Evolutionary conservation across 2,329 filamentous ascomycete species (phyloP).

Genomic region (Paecilomyces formosus): DNA sequence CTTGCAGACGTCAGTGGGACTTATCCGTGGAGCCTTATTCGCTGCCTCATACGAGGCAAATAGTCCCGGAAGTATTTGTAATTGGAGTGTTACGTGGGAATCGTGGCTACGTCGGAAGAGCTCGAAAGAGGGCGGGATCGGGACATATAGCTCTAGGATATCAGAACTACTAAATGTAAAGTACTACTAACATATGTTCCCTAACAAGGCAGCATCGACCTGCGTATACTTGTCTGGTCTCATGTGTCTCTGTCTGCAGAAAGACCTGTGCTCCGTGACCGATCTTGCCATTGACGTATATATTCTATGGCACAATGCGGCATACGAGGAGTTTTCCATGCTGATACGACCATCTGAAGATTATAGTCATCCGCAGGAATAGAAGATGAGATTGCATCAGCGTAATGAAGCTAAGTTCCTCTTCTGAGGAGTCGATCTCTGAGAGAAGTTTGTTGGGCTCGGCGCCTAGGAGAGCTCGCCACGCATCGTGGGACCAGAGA

Average conservation of each 20-base stretch:
- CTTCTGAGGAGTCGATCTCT: neutral
- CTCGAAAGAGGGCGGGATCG: neutral
- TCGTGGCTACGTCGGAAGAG: neutral
- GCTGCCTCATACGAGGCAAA: neutral
- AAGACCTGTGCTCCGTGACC: neutral
- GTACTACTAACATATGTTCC: too few species aligned
- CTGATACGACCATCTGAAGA: constrained; percentile 8
- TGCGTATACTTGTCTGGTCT: neutral
- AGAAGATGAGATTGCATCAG: constrained; percentile 4
- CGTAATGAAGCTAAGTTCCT: constrained; percentile 1
- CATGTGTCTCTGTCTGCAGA: neutral
- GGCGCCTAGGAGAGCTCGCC: constrained; percentile 40
- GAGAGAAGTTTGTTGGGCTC: constrained; percentile 26
- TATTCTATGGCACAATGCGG: constrained; percentile 3
- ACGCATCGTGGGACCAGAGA: constrained; percentile 37
- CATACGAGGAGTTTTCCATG: constrained; percentile 7
- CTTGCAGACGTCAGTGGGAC: neutral
- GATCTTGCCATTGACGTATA: neutral
- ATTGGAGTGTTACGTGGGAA: neutral
- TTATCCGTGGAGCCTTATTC: neutral
- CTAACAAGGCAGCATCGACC: neutral
- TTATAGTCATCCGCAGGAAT: constrained; percentile 7
- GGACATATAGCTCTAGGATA: neutral
- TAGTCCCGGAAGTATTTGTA: neutral
- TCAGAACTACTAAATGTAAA: neutral